These are phyloP conservation scores for Trichoderma erinaceum DNA, from an alignment of 495 filamentous ascomycete species.

Conservation along the genomic window DNA sequence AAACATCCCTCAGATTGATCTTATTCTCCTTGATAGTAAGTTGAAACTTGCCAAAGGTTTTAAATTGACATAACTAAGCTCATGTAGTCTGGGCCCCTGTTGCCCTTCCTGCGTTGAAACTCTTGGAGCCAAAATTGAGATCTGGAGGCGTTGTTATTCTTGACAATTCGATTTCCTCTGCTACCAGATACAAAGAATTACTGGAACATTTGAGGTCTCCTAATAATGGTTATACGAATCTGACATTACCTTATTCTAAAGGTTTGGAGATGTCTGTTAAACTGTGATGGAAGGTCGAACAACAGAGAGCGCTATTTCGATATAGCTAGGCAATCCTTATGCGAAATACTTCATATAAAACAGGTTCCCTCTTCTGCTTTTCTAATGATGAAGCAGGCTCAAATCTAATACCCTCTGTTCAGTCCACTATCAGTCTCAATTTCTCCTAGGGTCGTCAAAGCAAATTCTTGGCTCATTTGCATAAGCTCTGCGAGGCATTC, in stretches of 20 bases:
- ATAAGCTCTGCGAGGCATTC: neutral
- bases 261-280: constrained; percentile 29
- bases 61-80: neutral
- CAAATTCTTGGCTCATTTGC: neutral
- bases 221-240: constrained; percentile 27
- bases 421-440: constrained; percentile 15
- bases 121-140: constrained; percentile 39
- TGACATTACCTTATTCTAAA: constrained; percentile 29
- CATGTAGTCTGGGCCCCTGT: constrained; percentile 47
- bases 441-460: neutral
- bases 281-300: neutral
- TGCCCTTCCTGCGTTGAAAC: constrained; percentile 42
- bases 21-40: constrained; percentile 52
- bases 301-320: neutral
- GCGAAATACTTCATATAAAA: neutral
- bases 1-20: constrained; percentile 39
- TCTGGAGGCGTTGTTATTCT: constrained; percentile 45
- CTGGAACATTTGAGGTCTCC: constrained; percentile 23
- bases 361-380: neutral
- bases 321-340: neutral
- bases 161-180: constrained; percentile 40
- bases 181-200: constrained; percentile 31
- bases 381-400: neutral
- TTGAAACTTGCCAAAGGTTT: neutral
- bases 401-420: neutral